Base-by-base conservation (phyloP, 495 filamentous ascomycete species). In the Daldinia grandis region DNA sequence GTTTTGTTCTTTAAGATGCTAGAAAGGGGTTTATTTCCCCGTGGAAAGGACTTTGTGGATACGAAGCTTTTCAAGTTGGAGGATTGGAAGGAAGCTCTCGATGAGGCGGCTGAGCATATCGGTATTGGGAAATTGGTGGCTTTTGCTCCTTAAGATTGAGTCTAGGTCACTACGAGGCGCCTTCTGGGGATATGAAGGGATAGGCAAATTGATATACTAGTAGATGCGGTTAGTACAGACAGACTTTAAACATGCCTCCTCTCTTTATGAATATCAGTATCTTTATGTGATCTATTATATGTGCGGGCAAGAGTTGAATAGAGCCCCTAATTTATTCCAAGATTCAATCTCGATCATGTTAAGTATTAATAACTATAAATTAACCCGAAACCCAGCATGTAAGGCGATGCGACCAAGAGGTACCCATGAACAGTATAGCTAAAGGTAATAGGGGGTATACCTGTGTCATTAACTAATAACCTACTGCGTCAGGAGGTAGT, bases 31-130 rank as follows among this genome's bases (percentile, higher is more conserved):
- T 28, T 78, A 30, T 78, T 78, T 40, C 78, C 78, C 15, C 60
- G 55, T 5, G 78, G 76, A 0, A 50, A 69, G 31, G 40, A 75
- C 7, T 74, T 78, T 14, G 76, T 74, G 9, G 71, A 77, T 17
- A 72, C 68, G 38, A 77, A 76, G 62, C 21, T 44, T 9, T 79
- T 73, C 51, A 27, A 28, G 42, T 38, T 79, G n/a, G 75, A 78
- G 30, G 61, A 76, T 12, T 79, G 76, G 78, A 74, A 75, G 33
- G 75, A 71, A 37, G 76, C 51, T 37, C 58, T 79, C 33, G 78
- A 79, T 30, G 60, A n/a, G 6, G 78, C 62, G 19, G 75, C 73
- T 4, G 69, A 76, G 31, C 62, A 76, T 28, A 73, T 58, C 12
- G 78, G 76, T 25, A 69, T 79, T 58, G 75, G 72, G 7, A 72